Base-by-base conservation (phyloP, 2,329 filamentous ascomycete genomes). In the Penicillium sp. region DNA sequence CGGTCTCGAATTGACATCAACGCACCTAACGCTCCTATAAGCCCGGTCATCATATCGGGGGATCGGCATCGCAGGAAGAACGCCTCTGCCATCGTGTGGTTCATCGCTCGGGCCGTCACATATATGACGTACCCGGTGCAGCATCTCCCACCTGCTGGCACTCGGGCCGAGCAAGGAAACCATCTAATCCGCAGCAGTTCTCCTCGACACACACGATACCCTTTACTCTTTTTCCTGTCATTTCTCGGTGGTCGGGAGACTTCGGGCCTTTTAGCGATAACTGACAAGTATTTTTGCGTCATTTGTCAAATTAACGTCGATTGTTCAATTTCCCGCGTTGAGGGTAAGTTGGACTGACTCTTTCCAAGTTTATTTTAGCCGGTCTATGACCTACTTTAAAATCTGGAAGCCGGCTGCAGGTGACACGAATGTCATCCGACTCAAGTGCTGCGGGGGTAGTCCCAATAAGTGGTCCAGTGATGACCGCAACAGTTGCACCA, bases 111-210 rank as follows among this genome's bases (percentile, higher is more conserved):
- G 3, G 73, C 77, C 16, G 68, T 75, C 7, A 73, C 63, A 37
- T 72, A 73, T 2, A 73, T 2, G 73, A 76, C 14, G 69, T 69
- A 1, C 75, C 75, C 2, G 71, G 69, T 21, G 73, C 76, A 7
- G 62, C 77, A 72, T 80, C 77, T 44, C 76, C 78, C 51, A 83
- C 79, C 63, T 83, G 79, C 68, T 82, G 79, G 79, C 80, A 83
- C 5, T 80, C 81, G 1, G 77, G 77, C 0, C 80, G 70, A 53
- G 74, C 70, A 3, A 69, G 68, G 65, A 77, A 82, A 0, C 80
- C 80, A 47, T 80, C 73, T 29, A 73, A 76, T 2, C 80, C 80
- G 63, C 81, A 83, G 67, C 79, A 82, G 67, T 82, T 82, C 66
- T 82, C 80, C 10, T 73, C 73, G 0, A 80, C 77, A 56, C 79